phyloP scores from a whole-genome alignment of 2,329 filamentous ascomycete species.

The Cladobotryum mycophilum region DNA sequence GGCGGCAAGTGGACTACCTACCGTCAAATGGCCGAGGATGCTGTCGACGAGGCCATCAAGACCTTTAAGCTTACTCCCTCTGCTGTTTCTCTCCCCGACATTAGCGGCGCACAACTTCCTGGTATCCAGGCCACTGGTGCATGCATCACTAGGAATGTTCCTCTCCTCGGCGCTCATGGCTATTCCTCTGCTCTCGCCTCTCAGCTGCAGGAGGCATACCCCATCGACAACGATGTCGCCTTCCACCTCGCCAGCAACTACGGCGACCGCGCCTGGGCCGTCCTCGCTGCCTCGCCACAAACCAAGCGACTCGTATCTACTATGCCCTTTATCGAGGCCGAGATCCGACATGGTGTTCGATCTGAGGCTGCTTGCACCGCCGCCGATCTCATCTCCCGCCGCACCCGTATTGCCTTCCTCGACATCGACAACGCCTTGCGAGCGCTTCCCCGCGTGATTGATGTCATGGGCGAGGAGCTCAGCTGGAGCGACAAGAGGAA shows the following conservation, averaged over 20 bases:
- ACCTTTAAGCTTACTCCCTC: conserved; percentile 54
- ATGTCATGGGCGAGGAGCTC: conserved; percentile 65
- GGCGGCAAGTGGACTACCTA: conserved; percentile 88
- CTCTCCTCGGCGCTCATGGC: conserved; percentile 71
- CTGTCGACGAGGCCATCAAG: conserved; percentile 70
- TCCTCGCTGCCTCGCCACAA: conserved; percentile 49
- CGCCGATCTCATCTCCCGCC: conserved; percentile 63
- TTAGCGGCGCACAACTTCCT: conserved; percentile 55
- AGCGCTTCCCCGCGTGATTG: conserved; percentile 62
- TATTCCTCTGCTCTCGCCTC: conserved; percentile 36
- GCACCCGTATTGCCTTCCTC: conserved; percentile 68
- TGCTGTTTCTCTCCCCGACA: conserved; percentile 50
- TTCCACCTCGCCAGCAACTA: conserved; percentile 36
- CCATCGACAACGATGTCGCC: conserved; percentile 35
- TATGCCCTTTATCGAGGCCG: conserved; percentile 69
- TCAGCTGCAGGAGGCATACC: conserved; percentile 32
- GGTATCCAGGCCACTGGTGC: conserved; percentile 53
- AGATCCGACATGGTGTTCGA: conserved; percentile 64
- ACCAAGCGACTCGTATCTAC: conserved; percentile 52
- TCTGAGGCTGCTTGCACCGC: conserved; percentile 69
- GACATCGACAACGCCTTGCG: conserved; percentile 66
- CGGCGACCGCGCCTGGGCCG: conserved; percentile 61
- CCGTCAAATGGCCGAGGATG: conserved; percentile 81
- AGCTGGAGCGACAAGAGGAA: conserved; percentile 56
- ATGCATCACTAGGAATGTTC: conserved; percentile 69